A percentile compares a stretch with the other conserved stretches of the same genome.
These are phyloP conservation scores for Decorospora gaudefroyi DNA, from an alignment of 2,329 filamentous ascomycete species.

Conservation along the genomic window DNA sequence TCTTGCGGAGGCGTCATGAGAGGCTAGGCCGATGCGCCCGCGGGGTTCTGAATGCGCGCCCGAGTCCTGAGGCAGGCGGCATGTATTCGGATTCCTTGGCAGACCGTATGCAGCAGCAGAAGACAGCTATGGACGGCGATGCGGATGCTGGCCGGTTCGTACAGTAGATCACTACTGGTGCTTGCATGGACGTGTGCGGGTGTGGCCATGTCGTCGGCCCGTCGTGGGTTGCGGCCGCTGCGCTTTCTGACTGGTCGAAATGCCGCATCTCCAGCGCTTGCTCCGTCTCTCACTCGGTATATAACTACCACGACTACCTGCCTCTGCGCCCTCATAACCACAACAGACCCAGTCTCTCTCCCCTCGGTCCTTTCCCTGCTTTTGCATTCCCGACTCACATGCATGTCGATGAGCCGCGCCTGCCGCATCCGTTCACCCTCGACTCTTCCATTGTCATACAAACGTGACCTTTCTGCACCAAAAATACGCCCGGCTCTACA, in stretches of 20 bases:
- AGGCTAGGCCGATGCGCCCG: constrained; percentile 46
- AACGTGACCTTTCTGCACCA: constrained; percentile 25
- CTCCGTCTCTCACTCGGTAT: too few relatives aligned
- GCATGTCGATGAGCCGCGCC: constrained; percentile 39
- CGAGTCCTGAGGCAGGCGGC: constrained; percentile 33
- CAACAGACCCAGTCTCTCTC: not conserved
- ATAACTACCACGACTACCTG: constrained; percentile 10
- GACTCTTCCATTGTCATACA: constrained; percentile 29
- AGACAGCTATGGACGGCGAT: constrained; percentile 5
- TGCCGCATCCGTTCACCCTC: constrained; percentile 36
- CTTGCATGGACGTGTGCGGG: too few relatives aligned
- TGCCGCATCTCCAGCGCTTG: constrained; percentile 38
- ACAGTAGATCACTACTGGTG: too few relatives aligned
- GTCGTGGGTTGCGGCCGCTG: constrained; percentile 43
- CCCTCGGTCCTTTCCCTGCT: constrained; percentile 8
- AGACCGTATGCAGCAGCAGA: too few relatives aligned
- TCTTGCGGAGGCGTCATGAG: constrained; percentile 50
- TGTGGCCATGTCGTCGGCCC: constrained; percentile 34
- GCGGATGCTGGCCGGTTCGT: constrained; percentile 13
- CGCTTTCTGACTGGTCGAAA: constrained; percentile 41
- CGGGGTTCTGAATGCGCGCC: constrained; percentile 38
- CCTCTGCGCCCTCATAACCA: constrained; percentile 13
- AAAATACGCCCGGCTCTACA: constrained; percentile 1
- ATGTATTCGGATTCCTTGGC: constrained; percentile 43
- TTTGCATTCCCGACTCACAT: constrained; percentile 26